Conservation (phyloP, 768 basidiomycete genomes). For the Podaxis carcinomalis region DNA sequence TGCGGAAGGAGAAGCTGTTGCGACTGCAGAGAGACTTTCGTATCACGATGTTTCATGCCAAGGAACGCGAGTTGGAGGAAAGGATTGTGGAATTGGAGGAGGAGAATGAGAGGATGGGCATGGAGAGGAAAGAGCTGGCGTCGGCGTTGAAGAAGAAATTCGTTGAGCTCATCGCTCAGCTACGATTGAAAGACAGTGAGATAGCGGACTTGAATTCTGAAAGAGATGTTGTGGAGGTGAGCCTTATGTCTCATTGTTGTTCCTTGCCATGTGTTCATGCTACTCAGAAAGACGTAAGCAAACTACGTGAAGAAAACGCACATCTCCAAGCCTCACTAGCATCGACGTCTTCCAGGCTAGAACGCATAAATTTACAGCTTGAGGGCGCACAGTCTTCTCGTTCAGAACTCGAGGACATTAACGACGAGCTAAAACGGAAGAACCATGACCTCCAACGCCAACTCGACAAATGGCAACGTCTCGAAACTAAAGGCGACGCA, state of each 20-base stretch:
- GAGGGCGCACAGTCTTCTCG: constrained; percentile 51
- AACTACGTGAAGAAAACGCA: constrained; percentile 47
- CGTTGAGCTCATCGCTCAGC: constrained; percentile 23
- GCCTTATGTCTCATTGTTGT: constrained; percentile 6
- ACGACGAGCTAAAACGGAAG: constrained; percentile 55
- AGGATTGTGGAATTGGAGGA: constrained; percentile 51
- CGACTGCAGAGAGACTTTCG: constrained; percentile 61
- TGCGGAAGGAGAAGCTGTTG: constrained; percentile 54
- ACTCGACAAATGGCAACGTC: constrained; percentile 61
- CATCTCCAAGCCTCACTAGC: constrained; percentile 44
- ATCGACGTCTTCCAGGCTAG: constrained; percentile 45
- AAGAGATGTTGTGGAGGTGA: constrained; percentile 43
- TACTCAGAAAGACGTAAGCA: constrained; percentile 30
- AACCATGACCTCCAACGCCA: constrained; percentile 57
- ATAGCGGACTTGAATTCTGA: constrained; percentile 36
- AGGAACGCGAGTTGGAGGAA: constrained; percentile 56
- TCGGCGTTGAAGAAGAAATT: constrained; percentile 34
- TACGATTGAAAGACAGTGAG: constrained; percentile 36
- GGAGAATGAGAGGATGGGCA: constrained; percentile 45
- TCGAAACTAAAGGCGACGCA: constrained; percentile 61
- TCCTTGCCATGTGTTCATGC: neutral
- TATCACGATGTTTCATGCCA: constrained; percentile 62
- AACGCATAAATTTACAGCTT: constrained; percentile 53
- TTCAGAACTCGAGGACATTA: constrained; percentile 49
- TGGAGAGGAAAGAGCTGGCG: constrained; percentile 40